Evolutionary conservation across 345 rosid genomes (phyloP), one percentile per base, ranked within the genome.

Genomic region (Zanthoxylum bungeanum): DNA sequence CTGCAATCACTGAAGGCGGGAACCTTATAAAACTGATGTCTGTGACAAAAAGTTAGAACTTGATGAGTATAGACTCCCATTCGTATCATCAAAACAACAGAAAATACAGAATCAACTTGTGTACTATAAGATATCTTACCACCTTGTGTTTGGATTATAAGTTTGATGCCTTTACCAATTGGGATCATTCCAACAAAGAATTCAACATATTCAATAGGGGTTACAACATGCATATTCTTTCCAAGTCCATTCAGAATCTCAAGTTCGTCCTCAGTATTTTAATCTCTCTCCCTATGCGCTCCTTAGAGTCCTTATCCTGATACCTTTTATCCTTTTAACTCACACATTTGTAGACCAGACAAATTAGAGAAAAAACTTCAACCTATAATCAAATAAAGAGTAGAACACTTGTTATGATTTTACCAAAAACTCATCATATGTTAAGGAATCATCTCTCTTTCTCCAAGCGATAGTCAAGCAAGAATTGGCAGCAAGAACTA

Each of bases 1-100:
- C 73, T 69, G 73, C 64, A 21, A 69, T 12, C 49, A 44, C 40
- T 1, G 73, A 56, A 27, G 53, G 42, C 42, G 9, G 28, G 21
- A 7, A 69, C 9, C 10, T 30, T 9, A 64, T 69, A 27, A 28
- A 56, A 4, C 9, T 1, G 9, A 69, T 40, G 9, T 69, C 64
- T 57, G 39, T 0, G 22, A 39, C 9, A 39, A 44, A 44, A 44
- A 12, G 2, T 44, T 44, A 4, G 49, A 19, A 14, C 49, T 0
- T 4, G n/a, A 44, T 44, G n/a, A n/a, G n/a, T n/a, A n/a, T n/a
- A n/a, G n/a, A n/a, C n/a, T n/a, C 47, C 47, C 19, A 3, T 0
- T 44, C 16, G 19, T 14, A 14, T 12, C 0, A 0, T 44, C 49
- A 4, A 14, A 0, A 14, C 49, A 44, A 44, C n/a, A 1, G 14